A percentile compares a stretch with the other conserved stretches of the same genome.
Evolutionary conservation across 192 early-diverging fungal species (phyloP).

Genomic region (Coemansia sp.): DNA sequence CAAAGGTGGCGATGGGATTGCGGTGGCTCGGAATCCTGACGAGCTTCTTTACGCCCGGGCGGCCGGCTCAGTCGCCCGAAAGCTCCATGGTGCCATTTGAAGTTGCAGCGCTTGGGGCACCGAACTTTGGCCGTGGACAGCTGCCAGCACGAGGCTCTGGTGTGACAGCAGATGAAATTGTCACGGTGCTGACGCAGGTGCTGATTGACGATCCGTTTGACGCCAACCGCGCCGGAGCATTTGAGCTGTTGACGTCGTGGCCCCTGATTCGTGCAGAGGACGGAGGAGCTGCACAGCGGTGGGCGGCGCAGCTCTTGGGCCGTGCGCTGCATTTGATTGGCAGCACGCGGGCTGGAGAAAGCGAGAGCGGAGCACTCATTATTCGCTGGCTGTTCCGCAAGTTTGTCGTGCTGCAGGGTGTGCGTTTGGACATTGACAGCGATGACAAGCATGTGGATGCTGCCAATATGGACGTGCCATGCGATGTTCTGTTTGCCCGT

Average conservation of each 20-base stretch:
- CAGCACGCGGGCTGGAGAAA: conserved; percentile 74
- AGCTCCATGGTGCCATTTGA: conserved; percentile 25
- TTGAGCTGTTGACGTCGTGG: conserved; percentile 69
- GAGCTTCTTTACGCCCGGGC: conserved; percentile 29
- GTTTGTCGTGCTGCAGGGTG: conserved; percentile 60
- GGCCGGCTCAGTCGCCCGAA: conserved; percentile 24
- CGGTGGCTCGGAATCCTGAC: conserved; percentile 48
- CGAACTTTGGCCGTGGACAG: conserved; percentile 17
- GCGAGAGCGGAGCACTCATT: conserved; percentile 80
- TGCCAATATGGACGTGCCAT: not conserved
- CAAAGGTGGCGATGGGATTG: conserved; percentile 50
- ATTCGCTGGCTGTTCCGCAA: conserved; percentile 77
- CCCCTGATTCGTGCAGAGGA: conserved; percentile 66
- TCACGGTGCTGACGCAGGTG: conserved; percentile 58
- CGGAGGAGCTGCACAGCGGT: conserved; percentile 30
- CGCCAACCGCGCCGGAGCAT: conserved; percentile 71
- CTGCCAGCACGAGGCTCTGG: not conserved
- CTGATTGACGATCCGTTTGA: conserved; percentile 70
- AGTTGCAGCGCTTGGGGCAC: conserved; percentile 25
- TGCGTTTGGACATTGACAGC: conserved; percentile 17
- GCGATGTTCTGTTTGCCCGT: conserved; percentile 17
- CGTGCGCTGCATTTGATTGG: conserved; percentile 63
- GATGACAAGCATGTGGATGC: not conserved
- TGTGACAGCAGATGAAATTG: conserved; percentile 38
- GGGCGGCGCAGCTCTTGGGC: conserved; percentile 57